phyloP scores from a whole-genome alignment of 805 yeast genomes.

The Suhomyces xylopsoci region DNA sequence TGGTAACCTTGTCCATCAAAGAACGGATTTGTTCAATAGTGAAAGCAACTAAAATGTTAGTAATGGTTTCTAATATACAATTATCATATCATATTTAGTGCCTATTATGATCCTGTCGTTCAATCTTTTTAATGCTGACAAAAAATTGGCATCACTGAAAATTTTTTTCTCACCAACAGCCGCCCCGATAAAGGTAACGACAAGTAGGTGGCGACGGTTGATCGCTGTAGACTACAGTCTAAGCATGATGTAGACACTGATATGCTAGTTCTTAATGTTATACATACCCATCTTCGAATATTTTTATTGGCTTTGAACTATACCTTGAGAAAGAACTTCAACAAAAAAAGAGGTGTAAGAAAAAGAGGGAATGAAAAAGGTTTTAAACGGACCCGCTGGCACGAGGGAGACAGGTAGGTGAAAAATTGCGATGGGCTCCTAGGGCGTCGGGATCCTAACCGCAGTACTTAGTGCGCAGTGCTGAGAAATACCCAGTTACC shows the following conservation, averaged over 20 bases:
- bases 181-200: not conserved
- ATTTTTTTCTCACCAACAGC: not conserved
- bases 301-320: conserved; percentile 18
- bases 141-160: not conserved
- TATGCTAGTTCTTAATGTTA: not conserved
- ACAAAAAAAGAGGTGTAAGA: conserved; percentile 17
- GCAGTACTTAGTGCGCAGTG: conserved; percentile 3
- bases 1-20: conserved; percentile 99
- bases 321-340: conserved; percentile 10
- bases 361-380: conserved; percentile 14
- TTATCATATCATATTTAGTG: not conserved
- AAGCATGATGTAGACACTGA: not conserved
- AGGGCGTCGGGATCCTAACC: not conserved
- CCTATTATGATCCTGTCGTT: not conserved
- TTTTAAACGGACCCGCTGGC: conserved; percentile 12
- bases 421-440: conserved; percentile 5
- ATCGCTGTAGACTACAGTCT: not conserved
- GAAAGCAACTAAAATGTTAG: conserved; percentile 46
- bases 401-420: conserved; percentile 12
- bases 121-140: not conserved
- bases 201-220: not conserved
- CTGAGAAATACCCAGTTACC: conserved; percentile 8
- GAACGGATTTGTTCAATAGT: conserved; percentile 86
- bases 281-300: conserved; percentile 38
- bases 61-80: conserved; percentile 5